phyloP scores from a whole-genome alignment of 306 rosid species.

The Pachyrhizus erosus region DNA sequence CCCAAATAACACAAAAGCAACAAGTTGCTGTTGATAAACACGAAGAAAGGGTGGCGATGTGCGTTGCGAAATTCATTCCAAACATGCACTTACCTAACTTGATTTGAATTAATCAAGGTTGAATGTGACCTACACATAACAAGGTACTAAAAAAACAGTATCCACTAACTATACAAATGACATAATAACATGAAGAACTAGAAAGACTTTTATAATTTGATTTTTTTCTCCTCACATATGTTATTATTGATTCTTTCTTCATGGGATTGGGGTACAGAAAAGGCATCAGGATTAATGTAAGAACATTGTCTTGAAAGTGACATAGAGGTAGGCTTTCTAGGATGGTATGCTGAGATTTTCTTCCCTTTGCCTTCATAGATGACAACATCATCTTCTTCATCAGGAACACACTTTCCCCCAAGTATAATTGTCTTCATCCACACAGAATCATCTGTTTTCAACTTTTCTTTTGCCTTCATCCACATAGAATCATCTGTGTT shows the following conservation, averaged over 20 bases:
- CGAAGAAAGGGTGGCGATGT: too few species aligned
- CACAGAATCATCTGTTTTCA: conserved; percentile 63
- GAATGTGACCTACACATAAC: background rate
- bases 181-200: background rate
- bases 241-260: background rate
- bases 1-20: too few species aligned
- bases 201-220: background rate
- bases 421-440: conserved; percentile 89
- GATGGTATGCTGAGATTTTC: conserved; percentile 76
- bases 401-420: conserved; percentile 78
- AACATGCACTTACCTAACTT: background rate
- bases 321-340: conserved; percentile 44
- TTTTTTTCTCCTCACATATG: background rate
- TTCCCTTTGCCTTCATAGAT: conserved; percentile 70
- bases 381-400: conserved; percentile 59
- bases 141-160: background rate
- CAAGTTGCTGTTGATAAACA: too few species aligned
- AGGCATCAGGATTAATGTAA: conserved; percentile 33
- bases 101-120: background rate
- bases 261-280: conserved; percentile 11
- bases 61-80: background rate
- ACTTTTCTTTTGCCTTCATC: conserved; percentile 66
- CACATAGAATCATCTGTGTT: conserved; percentile 69
- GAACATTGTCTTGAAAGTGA: conserved; percentile 68
- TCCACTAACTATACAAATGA: background rate